phyloP scores from a whole-genome alignment of 2,329 filamentous ascomycete genomes.

The Neurospora crassa region DNA sequence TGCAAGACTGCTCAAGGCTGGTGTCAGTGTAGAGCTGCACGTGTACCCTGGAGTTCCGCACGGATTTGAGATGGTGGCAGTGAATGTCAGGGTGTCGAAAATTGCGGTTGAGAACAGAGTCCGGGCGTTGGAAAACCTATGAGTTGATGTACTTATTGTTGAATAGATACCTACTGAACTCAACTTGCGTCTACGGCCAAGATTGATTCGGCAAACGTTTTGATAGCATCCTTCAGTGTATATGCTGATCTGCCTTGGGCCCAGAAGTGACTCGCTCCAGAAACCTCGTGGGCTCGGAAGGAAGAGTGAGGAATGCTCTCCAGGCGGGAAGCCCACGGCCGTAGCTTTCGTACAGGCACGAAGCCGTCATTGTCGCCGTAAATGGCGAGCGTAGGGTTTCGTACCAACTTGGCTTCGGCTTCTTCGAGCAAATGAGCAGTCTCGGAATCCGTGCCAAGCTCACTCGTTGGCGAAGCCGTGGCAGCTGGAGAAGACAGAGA shows the following conservation, averaged over 20 bases:
- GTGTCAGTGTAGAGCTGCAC: slow-evolving; percentile 29
- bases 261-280: slow-evolving; percentile 46
- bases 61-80: slow-evolving; percentile 22
- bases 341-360: slow-evolving; percentile 15
- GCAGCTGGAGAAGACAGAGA: neutral
- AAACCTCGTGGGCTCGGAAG: slow-evolving; percentile 35
- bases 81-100: slow-evolving; percentile 11
- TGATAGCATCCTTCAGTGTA: slow-evolving; percentile 24
- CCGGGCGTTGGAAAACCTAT: slow-evolving; percentile 9
- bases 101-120: slow-evolving; percentile 17
- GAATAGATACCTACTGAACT: neutral
- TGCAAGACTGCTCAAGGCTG: slow-evolving; percentile 21
- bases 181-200: slow-evolving; percentile 3
- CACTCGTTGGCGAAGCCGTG: slow-evolving; percentile 1
- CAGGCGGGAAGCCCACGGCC: slow-evolving; percentile 31
- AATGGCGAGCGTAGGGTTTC: slow-evolving; percentile 50
- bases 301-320: slow-evolving; percentile 26
- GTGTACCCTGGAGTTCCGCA: slow-evolving; percentile 32
- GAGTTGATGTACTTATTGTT: neutral
- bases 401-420: slow-evolving; percentile 46
- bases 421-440: slow-evolving; percentile 10
- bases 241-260: slow-evolving; percentile 31
- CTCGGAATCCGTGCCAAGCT: slow-evolving; percentile 6
- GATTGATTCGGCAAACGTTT: slow-evolving; percentile 20
- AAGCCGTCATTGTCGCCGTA: slow-evolving; percentile 19